Conservation (phyloP, 352 stramenopile genomes). For the Aphanomyces cochlioides region DNA sequence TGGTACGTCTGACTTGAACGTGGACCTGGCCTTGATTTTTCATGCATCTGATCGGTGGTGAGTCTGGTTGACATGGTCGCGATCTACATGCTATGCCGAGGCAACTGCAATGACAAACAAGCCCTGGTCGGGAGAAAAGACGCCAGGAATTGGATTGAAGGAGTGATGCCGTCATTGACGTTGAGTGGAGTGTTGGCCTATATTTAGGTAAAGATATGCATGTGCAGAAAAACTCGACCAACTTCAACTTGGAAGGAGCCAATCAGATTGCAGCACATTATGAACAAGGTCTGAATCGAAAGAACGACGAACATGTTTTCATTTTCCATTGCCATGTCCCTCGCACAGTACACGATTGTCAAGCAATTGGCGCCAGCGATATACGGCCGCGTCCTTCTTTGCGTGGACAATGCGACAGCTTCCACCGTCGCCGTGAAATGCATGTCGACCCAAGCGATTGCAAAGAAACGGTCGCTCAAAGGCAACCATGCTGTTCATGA, state of each 20-base stretch:
- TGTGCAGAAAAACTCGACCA: constrained; percentile 19
- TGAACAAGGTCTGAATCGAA: constrained; percentile 3
- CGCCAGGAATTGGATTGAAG: too few relatives aligned
- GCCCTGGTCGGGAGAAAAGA: too few relatives aligned
- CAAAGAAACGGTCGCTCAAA: constrained; percentile 22
- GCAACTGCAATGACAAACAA: too few relatives aligned
- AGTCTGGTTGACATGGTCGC: too few relatives aligned
- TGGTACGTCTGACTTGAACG: too few relatives aligned
- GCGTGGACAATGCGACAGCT: constrained; percentile 54
- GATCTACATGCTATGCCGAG: too few relatives aligned
- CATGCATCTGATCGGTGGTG: too few relatives aligned
- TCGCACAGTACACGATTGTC: constrained; percentile 63
- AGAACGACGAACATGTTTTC: neutral
- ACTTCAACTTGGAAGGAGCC: constrained; percentile 13
- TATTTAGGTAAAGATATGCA: constrained; percentile 21
- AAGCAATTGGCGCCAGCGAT: constrained; percentile 64
- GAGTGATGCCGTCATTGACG: too few relatives aligned
- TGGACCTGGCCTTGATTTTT: too few relatives aligned
- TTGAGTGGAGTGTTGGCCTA: neutral
- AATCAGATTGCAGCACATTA: constrained; percentile 11
- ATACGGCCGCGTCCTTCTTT: constrained; percentile 79
- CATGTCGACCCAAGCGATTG: constrained; percentile 34
- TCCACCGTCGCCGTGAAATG: constrained; percentile 75
- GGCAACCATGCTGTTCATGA: constrained; percentile 15
- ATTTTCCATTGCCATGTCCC: constrained; percentile 10